Evolutionary conservation across 495 filamentous ascomycete genomes (phyloP), one percentile per base, ranked within the genome.

Genomic region (Annulohypoxylon stygium): DNA sequence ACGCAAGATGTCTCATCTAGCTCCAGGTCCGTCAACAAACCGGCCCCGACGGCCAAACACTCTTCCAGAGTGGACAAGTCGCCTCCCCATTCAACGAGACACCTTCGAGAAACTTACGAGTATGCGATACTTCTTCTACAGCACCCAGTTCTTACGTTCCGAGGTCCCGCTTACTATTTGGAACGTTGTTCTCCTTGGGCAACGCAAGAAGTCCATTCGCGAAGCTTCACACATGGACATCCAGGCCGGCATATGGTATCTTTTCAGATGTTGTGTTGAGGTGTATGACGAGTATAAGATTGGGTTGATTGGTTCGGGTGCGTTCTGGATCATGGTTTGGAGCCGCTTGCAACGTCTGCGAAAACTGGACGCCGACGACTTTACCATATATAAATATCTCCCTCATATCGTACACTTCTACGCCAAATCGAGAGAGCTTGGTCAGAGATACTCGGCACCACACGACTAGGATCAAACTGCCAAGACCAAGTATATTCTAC

Each of bases 371-470:
- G 43, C 20, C 34, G 14, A n/a, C 10, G 34, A 39, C 26, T 25
- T 4, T 34, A 4, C 8, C 26, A 14, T 34, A 6, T 12, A 62
- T 20, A 34, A 62, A 50, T 64, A 54, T 34, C 61, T 64, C 14
- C 61, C 61, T 11, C 61, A 64, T 25, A 41, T 64, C 47, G 48
- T 64, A 2, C 61, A 64, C 36, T 64, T 64, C 34, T 64, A 53
- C 34, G 61, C 61, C 8, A 64, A 64, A 41, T 64, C 61, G 12
- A 64, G 61, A 23, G 61, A 64, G 23, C 10, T 9, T 41, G 61
- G 43, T 3, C n/a, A 7, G 4, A 20, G n/a, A n/a, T 64, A 64
- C 18, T 41, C 11, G 6, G 23, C 16, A 7, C 62, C 62, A 4
- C 34, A n/a, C 2, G 50, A 65, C 30, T 65, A 12, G 18, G 8